These are phyloP conservation scores for Macrolepiota fuliginosa DNA, from an alignment of 768 basidiomycete species.

Conservation along the genomic window DNA sequence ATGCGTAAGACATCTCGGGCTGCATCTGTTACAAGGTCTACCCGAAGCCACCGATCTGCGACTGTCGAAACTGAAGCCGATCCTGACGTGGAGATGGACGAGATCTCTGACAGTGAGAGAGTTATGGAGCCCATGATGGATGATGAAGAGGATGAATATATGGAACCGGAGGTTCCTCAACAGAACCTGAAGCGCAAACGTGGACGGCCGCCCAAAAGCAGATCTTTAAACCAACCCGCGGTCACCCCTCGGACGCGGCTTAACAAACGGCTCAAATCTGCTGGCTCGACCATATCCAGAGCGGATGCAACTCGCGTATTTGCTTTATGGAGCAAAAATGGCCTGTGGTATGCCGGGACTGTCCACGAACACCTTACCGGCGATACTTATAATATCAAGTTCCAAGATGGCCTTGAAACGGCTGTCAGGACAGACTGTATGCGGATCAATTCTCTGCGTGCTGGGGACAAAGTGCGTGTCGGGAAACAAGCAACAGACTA, in stretches of 20 bases:
- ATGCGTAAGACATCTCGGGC: background rate
- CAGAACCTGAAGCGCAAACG: conserved; percentile 18
- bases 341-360: conserved; percentile 59
- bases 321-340: conserved; percentile 62
- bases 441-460: conserved; percentile 45
- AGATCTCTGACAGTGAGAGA: conserved; percentile 1
- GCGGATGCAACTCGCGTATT: conserved; percentile 56
- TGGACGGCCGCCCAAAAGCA: conserved; percentile 19
- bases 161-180: conserved; percentile 13
- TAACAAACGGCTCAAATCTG: conserved; percentile 39
- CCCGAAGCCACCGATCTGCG: conserved; percentile 2
- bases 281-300: conserved; percentile 23
- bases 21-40: background rate
- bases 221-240: conserved; percentile 25
- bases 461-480: conserved; percentile 55
- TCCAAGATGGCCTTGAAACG: conserved; percentile 60
- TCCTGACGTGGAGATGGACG: conserved; percentile 15
- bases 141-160: conserved; percentile 17
- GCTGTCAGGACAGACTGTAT: conserved; percentile 50
- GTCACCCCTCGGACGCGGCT: conserved; percentile 30
- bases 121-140: conserved; percentile 8
- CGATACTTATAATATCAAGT: conserved; percentile 48
- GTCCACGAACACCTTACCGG: conserved; percentile 35
- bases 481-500: background rate
- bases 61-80: background rate